Evolutionary conservation across 2,329 filamentous ascomycete genomes (phyloP).

Genomic region (Trichoderma sp.): DNA sequence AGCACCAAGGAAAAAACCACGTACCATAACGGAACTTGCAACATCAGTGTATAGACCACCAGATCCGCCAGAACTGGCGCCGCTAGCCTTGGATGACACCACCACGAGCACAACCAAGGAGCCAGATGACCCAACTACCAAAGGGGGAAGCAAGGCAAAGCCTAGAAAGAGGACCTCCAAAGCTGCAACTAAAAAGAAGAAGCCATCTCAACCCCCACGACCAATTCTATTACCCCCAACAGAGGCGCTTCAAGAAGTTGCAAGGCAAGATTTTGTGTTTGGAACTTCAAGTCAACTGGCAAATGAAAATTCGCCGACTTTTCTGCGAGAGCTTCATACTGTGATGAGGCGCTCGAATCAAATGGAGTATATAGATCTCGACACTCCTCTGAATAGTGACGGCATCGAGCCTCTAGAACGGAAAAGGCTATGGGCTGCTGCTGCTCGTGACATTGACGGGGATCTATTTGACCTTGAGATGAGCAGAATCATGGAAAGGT

Average conservation of each 20-base stretch:
- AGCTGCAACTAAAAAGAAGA: conserved; percentile 43
- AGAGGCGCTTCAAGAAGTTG: conserved; percentile 62
- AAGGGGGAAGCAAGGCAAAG: conserved; percentile 33
- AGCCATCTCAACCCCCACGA: conserved; percentile 38
- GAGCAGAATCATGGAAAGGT: conserved; percentile 53
- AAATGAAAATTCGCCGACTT: conserved; percentile 65
- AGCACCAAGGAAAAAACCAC: conserved; percentile 63
- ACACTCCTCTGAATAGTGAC: conserved; percentile 39
- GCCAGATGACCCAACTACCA: conserved; percentile 20
- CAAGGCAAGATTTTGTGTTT: conserved; percentile 74
- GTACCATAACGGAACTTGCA: conserved; percentile 74
- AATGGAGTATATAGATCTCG: conserved; percentile 39
- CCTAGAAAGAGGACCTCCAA: conserved; percentile 33
- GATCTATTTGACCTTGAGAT: conserved; percentile 61
- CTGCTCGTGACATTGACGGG: conserved; percentile 63
- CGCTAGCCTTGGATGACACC: conserved; percentile 36
- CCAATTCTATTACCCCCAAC: conserved; percentile 63
- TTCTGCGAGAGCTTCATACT: conserved; percentile 59
- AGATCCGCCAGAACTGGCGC: conserved; percentile 32
- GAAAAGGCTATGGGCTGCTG: conserved; percentile 65
- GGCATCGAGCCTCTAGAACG: conserved; percentile 32
- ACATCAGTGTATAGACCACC: conserved; percentile 61
- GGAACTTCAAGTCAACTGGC: conserved; percentile 83
- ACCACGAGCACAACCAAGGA: conserved; percentile 35
- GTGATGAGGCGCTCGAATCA: conserved; percentile 59